Conservation (phyloP, 1,284 basidiomycete genomes). For the Fomitopsis palustris region DNA sequence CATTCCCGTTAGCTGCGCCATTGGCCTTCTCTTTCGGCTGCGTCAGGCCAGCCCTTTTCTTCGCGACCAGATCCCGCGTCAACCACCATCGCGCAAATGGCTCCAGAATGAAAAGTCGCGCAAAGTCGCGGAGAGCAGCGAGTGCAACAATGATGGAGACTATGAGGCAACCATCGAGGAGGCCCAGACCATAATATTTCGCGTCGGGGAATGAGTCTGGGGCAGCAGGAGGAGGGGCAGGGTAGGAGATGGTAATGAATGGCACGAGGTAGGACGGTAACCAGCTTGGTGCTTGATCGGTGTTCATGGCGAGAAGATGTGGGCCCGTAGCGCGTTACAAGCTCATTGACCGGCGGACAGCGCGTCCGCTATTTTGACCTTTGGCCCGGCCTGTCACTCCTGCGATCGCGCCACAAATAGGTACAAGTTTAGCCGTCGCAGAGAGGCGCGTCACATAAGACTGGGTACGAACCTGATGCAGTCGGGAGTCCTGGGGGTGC, state of each 20-base stretch:
- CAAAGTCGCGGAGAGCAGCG: conserved; percentile 74
- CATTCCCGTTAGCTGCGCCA: conserved; percentile 22
- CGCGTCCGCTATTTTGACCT: conserved; percentile 8
- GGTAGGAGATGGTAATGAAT: conserved; percentile 77
- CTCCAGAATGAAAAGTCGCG: conserved; percentile 70
- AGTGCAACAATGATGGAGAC: conserved; percentile 74
- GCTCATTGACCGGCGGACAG: conserved; percentile 20
- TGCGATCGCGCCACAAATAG: neutral
- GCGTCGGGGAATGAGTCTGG: conserved; percentile 70
- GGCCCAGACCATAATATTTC: conserved; percentile 66
- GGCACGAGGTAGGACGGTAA: conserved; percentile 54
- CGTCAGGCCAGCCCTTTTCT: conserved; percentile 23
- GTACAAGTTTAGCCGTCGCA: neutral
- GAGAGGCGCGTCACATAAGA: neutral
- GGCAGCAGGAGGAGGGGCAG: conserved; percentile 46
- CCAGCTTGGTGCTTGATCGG: conserved; percentile 36
- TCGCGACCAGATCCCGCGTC: conserved; percentile 41
- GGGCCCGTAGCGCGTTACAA: conserved; percentile 20
- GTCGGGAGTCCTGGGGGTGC: neutral
- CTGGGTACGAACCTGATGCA: neutral
- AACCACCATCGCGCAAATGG: conserved; percentile 78
- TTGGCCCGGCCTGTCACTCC: conserved; percentile 3
- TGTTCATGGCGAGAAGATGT: conserved; percentile 25
- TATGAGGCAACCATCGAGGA: conserved; percentile 69
- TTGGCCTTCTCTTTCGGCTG: conserved; percentile 33